phyloP scores from a whole-genome alignment of 306 rosid species.

The Pterocarpus santalinus region DNA sequence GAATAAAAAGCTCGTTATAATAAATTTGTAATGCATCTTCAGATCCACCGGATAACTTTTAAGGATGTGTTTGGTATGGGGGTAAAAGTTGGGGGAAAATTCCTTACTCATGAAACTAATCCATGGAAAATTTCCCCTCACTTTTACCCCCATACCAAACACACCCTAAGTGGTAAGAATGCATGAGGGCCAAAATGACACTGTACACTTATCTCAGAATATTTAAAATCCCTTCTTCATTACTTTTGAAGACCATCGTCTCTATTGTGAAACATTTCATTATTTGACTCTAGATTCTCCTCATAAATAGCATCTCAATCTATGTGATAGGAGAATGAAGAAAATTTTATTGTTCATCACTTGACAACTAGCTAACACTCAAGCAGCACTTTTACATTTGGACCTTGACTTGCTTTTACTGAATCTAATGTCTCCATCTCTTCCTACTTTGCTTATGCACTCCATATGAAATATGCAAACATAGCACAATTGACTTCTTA shows the following conservation, averaged over 20 bases:
- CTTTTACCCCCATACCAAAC: too few species aligned
- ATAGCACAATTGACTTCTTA: constrained; percentile 20
- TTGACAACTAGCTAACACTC: neutral
- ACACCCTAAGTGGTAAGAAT: constrained; percentile 1
- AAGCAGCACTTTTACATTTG: constrained; percentile 16
- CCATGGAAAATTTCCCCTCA: too few species aligned
- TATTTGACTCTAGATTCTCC: neutral
- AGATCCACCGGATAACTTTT: constrained; percentile 12
- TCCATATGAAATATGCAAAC: constrained; percentile 15
- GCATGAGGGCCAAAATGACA: neutral
- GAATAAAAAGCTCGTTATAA: neutral
- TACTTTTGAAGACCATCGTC: constrained; percentile 2
- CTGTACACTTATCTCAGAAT: constrained; percentile 3
- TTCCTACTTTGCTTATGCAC: neutral
- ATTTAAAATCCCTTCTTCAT: constrained; percentile 1
- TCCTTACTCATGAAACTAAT: too few species aligned
- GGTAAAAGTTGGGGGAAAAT: too few species aligned
- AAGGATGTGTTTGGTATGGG: too few species aligned
- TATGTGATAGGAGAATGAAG: neutral
- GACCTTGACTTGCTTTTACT: constrained; percentile 14
- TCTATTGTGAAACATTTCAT: neutral
- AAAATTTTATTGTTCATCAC: neutral
- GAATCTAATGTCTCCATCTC: constrained; percentile 25
- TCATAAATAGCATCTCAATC: constrained; percentile 17
- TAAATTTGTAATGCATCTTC: constrained; percentile 30